These are phyloP conservation scores for Coleophoma eucalyptorum DNA, from an alignment of 2,329 filamentous ascomycete species.

Conservation along the genomic window DNA sequence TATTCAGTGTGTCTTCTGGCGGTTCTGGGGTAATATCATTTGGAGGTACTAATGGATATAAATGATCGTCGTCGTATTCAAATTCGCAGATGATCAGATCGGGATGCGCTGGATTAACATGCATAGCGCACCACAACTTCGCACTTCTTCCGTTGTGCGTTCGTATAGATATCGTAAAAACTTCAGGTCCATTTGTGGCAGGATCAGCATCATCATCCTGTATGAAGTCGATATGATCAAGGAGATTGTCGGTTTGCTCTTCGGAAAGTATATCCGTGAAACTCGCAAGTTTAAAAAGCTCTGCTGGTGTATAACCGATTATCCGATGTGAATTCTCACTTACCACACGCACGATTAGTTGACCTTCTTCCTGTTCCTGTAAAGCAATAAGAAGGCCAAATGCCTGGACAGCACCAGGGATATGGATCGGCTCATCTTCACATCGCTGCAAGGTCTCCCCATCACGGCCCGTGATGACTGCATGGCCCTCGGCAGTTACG, in stretches of 20 bases:
- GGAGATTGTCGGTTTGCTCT: constrained; percentile 77
- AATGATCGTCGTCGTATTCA: constrained; percentile 73
- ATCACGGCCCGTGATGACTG: constrained; percentile 76
- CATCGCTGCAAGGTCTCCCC: constrained; percentile 71
- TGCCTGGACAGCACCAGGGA: constrained; percentile 75
- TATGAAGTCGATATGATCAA: constrained; percentile 87
- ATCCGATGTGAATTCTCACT: constrained; percentile 78
- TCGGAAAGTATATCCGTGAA: constrained; percentile 83
- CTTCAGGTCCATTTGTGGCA: constrained; percentile 72
- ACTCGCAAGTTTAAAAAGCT: constrained; percentile 69
- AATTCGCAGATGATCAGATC: constrained; percentile 83
- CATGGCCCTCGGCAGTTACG: constrained; percentile 72
- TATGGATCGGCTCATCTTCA: constrained; percentile 88
- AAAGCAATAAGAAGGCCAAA: constrained; percentile 78
- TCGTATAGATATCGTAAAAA: constrained; percentile 76
- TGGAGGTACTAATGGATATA: constrained; percentile 62
- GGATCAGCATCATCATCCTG: constrained; percentile 78
- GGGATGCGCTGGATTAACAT: constrained; percentile 64
- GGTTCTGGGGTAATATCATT: constrained; percentile 56
- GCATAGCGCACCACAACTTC: constrained; percentile 86
- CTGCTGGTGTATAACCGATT: constrained; percentile 71
- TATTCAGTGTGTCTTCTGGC: constrained; percentile 71
- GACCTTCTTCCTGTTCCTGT: constrained; percentile 64
- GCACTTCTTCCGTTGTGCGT: constrained; percentile 47
- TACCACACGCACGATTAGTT: constrained; percentile 66